These are phyloP conservation scores for Boletus rubescentipes DNA, from an alignment of 768 basidiomycete species.

Conservation along the genomic window DNA sequence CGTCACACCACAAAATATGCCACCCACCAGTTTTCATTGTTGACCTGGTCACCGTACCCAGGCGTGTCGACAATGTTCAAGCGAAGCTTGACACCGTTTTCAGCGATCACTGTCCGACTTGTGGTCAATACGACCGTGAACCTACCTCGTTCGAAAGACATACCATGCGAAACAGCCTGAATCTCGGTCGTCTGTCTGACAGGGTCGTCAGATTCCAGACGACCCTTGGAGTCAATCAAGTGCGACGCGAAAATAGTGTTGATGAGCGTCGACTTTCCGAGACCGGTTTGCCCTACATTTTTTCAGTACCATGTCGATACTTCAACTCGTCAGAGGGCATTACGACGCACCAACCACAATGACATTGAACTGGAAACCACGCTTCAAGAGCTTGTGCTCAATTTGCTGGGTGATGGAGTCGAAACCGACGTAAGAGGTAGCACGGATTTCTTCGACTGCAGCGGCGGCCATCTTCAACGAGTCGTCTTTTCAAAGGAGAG, in stretches of 20 bases:
- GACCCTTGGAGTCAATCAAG: constrained; percentile 96
- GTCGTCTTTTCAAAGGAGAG: constrained; percentile 18
- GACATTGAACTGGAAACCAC: constrained; percentile 99
- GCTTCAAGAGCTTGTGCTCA: constrained; percentile 98
- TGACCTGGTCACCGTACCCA: constrained; percentile 97
- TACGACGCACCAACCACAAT: constrained; percentile 84
- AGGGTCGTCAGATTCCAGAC: constrained; percentile 81
- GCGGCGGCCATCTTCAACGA: constrained; percentile 41
- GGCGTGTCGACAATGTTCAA: constrained; percentile 99
- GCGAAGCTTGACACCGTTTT: constrained; percentile 92
- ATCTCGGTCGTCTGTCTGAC: constrained; percentile 97
- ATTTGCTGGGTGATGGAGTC: constrained; percentile 97
- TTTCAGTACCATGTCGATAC: not conserved
- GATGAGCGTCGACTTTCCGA: constrained; percentile 98
- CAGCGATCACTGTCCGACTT: constrained; percentile 72
- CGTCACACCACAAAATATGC: not conserved
- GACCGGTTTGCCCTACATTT: constrained; percentile 84
- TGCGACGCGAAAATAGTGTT: constrained; percentile 99
- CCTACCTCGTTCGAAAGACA: constrained; percentile 26
- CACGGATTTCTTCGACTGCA: constrained; percentile 76
- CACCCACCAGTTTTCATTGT: constrained; percentile 95
- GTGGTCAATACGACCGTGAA: constrained; percentile 11
- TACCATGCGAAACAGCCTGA: constrained; percentile 91
- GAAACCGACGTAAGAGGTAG: constrained; percentile 94
- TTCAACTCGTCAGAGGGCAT: not conserved